Conservation (phyloP, 805 yeast genomes). For the Jamesozyma gamospora region DNA sequence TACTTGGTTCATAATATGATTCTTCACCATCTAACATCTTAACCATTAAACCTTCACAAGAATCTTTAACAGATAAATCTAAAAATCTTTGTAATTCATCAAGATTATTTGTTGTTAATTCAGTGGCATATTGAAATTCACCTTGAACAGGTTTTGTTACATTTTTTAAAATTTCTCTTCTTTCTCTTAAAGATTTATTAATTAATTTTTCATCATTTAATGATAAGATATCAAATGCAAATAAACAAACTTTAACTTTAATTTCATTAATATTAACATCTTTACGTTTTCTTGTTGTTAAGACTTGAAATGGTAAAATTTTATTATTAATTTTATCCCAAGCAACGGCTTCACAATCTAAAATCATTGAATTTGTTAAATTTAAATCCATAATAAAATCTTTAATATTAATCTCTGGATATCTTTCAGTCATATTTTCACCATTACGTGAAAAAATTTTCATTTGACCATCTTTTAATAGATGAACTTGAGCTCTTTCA, state of each 20-base stretch:
- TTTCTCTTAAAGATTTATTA: slow-evolving; percentile 53
- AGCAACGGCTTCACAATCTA: slow-evolving; percentile 97
- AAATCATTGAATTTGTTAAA: slow-evolving; percentile 48
- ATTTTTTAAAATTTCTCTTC: slow-evolving; percentile 52
- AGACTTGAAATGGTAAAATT: slow-evolving; percentile 85
- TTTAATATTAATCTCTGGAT: slow-evolving; percentile 78
- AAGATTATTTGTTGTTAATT: slow-evolving; percentile 55
- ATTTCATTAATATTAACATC: slow-evolving; percentile 82
- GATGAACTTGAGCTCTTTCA: slow-evolving; percentile 91
- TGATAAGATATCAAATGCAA: slow-evolving; percentile 80
- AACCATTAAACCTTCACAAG: slow-evolving; percentile 96
- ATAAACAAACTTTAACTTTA: slow-evolving; percentile 82
- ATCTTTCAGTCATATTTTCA: slow-evolving; percentile 92
- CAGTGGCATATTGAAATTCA: slow-evolving; percentile 71
- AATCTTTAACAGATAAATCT: slow-evolving; percentile 79
- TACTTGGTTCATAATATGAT: slow-evolving; percentile 85
- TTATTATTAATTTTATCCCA: slow-evolving; percentile 76
- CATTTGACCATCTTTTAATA: slow-evolving; percentile 53
- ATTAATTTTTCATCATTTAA: slow-evolving; percentile 66
- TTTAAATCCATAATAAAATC: slow-evolving; percentile 38
- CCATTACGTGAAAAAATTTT: slow-evolving; percentile 86
- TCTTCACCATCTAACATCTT: slow-evolving; percentile 76
- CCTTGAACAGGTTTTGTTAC: slow-evolving; percentile 58
- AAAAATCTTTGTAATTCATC: slow-evolving; percentile 72
- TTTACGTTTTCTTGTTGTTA: slow-evolving; percentile 89